A percentile compares a stretch with the other conserved stretches of the same genome.
These are phyloP conservation scores for Luzula sylvatica DNA, from an alignment of 176 grass and related monocot genomes.

Conservation along the genomic window DNA sequence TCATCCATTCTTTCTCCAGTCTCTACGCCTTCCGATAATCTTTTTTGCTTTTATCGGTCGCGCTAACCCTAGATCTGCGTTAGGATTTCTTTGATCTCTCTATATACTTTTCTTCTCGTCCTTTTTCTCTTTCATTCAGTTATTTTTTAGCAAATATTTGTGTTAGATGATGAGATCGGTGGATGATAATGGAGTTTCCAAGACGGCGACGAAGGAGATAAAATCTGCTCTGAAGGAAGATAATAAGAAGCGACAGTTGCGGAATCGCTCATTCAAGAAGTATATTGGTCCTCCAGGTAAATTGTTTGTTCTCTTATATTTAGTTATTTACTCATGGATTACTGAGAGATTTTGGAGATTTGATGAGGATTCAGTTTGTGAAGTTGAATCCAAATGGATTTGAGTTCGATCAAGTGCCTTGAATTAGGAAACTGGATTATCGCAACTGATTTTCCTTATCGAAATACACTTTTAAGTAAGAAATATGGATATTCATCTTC, in stretches of 20 bases:
- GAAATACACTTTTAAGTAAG: too few relatives aligned
- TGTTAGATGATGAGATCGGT: slow-evolving; percentile 35
- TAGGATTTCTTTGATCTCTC: slow-evolving; percentile 7
- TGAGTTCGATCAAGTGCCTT: neutral
- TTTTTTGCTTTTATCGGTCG: slow-evolving; percentile 26
- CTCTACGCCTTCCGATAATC: slow-evolving; percentile 29
- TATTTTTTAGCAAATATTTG: neutral
- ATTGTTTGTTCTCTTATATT: neutral
- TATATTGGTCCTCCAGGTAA: slow-evolving; percentile 5
- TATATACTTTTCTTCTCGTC: neutral
- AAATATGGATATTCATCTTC: neutral
- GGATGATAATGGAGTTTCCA: slow-evolving; percentile 26
- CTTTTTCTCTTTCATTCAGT: neutral
- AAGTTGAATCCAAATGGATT: neutral
- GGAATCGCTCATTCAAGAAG: slow-evolving; percentile 43
- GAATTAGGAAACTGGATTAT: neutral
- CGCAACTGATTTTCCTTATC: neutral
- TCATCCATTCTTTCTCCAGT: neutral
- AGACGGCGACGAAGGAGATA: neutral
- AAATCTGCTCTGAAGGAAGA: slow-evolving; percentile 28
- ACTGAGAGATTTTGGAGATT: neutral
- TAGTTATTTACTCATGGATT: too few relatives aligned
- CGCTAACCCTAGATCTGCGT: slow-evolving; percentile 51
- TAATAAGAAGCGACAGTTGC: slow-evolving; percentile 50
- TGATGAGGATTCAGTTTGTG: neutral